phyloP scores from a whole-genome alignment of 2,329 filamentous ascomycete species.

The Kalmusia sp. region DNA sequence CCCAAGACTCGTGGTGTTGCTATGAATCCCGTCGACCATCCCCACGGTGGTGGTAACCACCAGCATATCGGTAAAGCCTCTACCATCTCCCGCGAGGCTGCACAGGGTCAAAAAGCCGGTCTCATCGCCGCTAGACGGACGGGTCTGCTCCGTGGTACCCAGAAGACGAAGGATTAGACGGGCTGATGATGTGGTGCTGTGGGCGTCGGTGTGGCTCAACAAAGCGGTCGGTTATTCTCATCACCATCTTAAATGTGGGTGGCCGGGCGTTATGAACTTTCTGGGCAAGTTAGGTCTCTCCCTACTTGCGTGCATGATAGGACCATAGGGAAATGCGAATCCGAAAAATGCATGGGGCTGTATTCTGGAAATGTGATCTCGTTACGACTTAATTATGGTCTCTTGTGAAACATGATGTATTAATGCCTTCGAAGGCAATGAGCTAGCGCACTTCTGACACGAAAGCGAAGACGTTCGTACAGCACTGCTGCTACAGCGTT shows the following conservation, averaged over 20 bases:
- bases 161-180: constrained; percentile 92
- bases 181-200: constrained; percentile 31
- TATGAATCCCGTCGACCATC: constrained; percentile 99
- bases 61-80: constrained; percentile 99
- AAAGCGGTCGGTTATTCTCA: constrained; percentile 47
- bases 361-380: constrained; percentile 29
- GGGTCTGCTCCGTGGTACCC: constrained; percentile 99
- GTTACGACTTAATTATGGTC: not conserved
- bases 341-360: constrained; percentile 46
- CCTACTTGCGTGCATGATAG: constrained; percentile 44
- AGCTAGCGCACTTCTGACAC: too few relatives aligned
- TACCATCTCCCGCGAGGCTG: constrained; percentile 97
- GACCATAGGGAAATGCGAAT: constrained; percentile 47
- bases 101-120: constrained; percentile 99
- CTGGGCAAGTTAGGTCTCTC: constrained; percentile 37
- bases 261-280: constrained; percentile 44
- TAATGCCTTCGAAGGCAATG: too few relatives aligned
- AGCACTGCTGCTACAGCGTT: too few relatives aligned
- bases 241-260: constrained; percentile 45
- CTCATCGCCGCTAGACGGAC: constrained; percentile 99
- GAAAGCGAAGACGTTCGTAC: too few relatives aligned
- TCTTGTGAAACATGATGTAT: not conserved
- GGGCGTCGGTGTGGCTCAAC: constrained; percentile 35
- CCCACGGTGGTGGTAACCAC: constrained; percentile 87
- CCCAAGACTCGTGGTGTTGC: constrained; percentile 99